Percentiles rank a stretch among this genome's conserved stretches.
These are phyloP conservation scores for Neonectria ditissima DNA, from an alignment of 2,329 filamentous ascomycete genomes.

Conservation along the genomic window DNA sequence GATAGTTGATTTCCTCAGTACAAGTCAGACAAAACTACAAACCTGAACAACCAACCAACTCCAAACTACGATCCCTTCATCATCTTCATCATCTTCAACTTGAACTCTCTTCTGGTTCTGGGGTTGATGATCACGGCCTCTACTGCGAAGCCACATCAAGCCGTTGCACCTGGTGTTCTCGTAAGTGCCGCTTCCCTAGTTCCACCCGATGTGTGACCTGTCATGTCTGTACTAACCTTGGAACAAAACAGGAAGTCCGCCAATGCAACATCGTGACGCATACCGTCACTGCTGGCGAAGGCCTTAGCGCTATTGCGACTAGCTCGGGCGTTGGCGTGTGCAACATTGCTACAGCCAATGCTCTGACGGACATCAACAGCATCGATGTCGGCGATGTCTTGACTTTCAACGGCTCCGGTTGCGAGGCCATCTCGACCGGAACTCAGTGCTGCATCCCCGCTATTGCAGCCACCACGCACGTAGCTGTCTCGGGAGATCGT, in stretches of 20 bases:
- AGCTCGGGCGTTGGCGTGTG: not conserved
- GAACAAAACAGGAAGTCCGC: not conserved
- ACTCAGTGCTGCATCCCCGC: not conserved
- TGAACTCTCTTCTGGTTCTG: not conserved
- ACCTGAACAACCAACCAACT: not conserved
- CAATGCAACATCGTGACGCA: not conserved
- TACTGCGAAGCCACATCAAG: not conserved
- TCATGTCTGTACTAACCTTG: not conserved
- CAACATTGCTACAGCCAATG: not conserved
- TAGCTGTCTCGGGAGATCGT: not conserved
- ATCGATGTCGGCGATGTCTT: not conserved
- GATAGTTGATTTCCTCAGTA: no score
- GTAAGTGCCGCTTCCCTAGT: not conserved
- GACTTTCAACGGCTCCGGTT: not conserved
- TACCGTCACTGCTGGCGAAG: not conserved
- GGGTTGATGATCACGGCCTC: not conserved
- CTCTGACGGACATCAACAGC: not conserved
- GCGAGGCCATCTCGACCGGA: not conserved
- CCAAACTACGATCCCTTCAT: not conserved
- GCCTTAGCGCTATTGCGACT: not conserved
- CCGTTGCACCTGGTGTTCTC: no score
- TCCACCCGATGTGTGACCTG: not conserved
- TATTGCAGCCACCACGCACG: not conserved
- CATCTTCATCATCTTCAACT: not conserved
- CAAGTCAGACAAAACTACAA: no score